These are phyloP conservation scores for Acacia melanoxylon DNA, from an alignment of 306 rosid species.

Conservation along the genomic window DNA sequence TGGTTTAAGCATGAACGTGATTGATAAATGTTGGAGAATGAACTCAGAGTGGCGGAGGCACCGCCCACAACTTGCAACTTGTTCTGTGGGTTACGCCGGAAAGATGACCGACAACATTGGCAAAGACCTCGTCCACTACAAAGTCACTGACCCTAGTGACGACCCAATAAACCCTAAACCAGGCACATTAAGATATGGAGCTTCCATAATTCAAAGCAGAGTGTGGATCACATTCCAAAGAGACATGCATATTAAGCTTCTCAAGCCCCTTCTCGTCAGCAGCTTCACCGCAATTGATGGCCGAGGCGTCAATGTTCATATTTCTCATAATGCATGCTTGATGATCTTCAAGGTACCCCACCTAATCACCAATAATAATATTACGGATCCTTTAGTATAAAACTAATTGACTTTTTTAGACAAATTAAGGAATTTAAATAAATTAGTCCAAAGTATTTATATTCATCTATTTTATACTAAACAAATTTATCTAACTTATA, in stretches of 20 bases:
- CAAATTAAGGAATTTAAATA: too few species aligned
- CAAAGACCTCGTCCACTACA: conserved; percentile 25
- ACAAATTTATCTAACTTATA: too few species aligned
- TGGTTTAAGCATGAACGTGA: conserved; percentile 32
- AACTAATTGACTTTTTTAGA: too few species aligned
- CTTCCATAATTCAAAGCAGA: conserved; percentile 36
- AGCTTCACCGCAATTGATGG: conserved; percentile 50
- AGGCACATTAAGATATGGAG: conserved; percentile 37
- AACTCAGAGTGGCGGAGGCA: conserved; percentile 33
- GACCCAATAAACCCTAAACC: conserved; percentile 27
- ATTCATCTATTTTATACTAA: too few species aligned
- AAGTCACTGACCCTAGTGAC: conserved; percentile 35
- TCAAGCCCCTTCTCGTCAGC: conserved; percentile 36
- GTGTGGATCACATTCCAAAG: conserved; percentile 42
- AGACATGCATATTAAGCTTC: conserved; percentile 32
- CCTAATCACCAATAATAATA: too few species aligned
- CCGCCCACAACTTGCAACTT: conserved; percentile 27
- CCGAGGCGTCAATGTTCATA: conserved; percentile 25
- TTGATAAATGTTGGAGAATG: conserved; percentile 41
- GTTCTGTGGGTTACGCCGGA: conserved; percentile 32
- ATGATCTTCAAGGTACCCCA: conserved; percentile 35
- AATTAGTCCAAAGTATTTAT: too few species aligned
- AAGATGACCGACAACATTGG: conserved; percentile 40
- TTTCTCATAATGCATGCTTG: conserved; percentile 36
- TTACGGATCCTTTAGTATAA: too few species aligned